Conservation (phyloP, 1,139 yeast genomes). For the Suhomyces wounanorum region DNA sequence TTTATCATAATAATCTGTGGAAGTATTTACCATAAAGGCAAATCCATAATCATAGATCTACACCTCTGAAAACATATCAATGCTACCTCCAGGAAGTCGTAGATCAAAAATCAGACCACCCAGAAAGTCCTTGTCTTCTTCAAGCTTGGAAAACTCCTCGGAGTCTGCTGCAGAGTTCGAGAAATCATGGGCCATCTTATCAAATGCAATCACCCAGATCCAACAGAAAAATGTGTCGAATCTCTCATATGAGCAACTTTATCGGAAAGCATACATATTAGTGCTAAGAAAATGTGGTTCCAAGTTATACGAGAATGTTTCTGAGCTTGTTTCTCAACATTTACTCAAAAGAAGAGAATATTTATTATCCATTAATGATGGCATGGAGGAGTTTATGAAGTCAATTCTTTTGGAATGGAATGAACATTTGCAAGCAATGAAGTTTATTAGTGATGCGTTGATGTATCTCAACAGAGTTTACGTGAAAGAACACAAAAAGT, state of each 20-base stretch:
- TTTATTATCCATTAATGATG: slow-evolving; percentile 23
- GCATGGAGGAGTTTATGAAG: slow-evolving; percentile 44
- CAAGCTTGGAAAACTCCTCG: slow-evolving; percentile 20
- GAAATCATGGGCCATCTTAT: slow-evolving; percentile 67
- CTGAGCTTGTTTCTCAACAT: slow-evolving; percentile 52
- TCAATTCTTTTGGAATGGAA: slow-evolving; percentile 64
- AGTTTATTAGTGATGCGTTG: slow-evolving; percentile 80
- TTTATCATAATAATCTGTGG: background rate
- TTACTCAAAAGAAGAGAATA: slow-evolving; percentile 36
- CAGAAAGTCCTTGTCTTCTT: slow-evolving; percentile 45
- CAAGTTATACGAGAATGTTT: slow-evolving; percentile 65
- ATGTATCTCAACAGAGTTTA: slow-evolving; percentile 88
- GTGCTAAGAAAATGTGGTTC: slow-evolving; percentile 77
- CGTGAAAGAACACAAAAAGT: slow-evolving; percentile 68
- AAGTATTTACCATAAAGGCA: background rate
- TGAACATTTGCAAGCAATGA: slow-evolving; percentile 73
- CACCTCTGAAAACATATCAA: slow-evolving; percentile 10
- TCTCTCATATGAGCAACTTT: slow-evolving; percentile 81
- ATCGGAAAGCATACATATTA: slow-evolving; percentile 76
- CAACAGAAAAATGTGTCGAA: slow-evolving; percentile 72
- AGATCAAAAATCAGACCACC: slow-evolving; percentile 77
- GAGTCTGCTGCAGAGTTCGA: slow-evolving; percentile 56
- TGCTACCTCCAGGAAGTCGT: slow-evolving; percentile 47
- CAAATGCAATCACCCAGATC: slow-evolving; percentile 78
- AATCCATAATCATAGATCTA: background rate